These are phyloP conservation scores for Cladosporium sp. DNA, from an alignment of 2,329 filamentous ascomycete genomes.

Conservation along the genomic window DNA sequence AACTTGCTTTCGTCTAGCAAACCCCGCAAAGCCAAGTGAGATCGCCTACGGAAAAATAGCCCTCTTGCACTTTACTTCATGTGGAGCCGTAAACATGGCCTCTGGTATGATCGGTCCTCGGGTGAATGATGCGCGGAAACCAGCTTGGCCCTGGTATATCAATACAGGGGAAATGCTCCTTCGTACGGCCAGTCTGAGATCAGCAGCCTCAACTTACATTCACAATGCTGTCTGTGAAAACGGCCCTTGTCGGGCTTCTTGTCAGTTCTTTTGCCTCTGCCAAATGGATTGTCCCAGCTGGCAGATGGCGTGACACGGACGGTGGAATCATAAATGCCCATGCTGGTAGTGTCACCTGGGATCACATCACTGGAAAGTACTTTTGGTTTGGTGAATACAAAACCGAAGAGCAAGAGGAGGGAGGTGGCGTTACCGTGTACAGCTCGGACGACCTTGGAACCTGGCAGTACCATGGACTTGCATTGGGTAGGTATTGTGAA, in stretches of 20 bases:
- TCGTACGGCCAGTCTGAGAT: too few relatives aligned
- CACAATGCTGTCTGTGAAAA: neutral
- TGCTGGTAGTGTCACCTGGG: constrained; percentile 53
- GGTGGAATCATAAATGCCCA: constrained; percentile 60
- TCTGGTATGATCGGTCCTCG: constrained; percentile 9
- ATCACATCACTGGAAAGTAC: constrained; percentile 51
- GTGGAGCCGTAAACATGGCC: constrained; percentile 5
- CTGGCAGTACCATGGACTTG: constrained; percentile 55
- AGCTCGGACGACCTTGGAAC: constrained; percentile 59
- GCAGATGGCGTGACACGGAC: constrained; percentile 57
- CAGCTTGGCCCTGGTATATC: constrained; percentile 6
- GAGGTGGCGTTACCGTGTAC: constrained; percentile 58
- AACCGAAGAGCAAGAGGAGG: constrained; percentile 53
- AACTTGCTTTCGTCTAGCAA: neutral
- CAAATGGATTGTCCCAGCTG: constrained; percentile 60
- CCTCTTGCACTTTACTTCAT: constrained; percentile 6
- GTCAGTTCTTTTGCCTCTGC: constrained; percentile 17
- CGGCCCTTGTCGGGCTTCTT: neutral
- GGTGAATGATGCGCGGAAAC: constrained; percentile 1
- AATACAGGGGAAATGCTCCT: neutral
- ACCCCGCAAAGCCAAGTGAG: constrained; percentile 1
- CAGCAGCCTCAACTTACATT: neutral
- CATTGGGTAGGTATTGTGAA: constrained; percentile 43
- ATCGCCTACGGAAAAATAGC: constrained; percentile 12
- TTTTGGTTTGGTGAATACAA: constrained; percentile 63